A percentile compares a stretch with the other conserved stretches of the same genome.
phyloP scores from a whole-genome alignment of 768 basidiomycete species.

The Suillus spraguei region DNA sequence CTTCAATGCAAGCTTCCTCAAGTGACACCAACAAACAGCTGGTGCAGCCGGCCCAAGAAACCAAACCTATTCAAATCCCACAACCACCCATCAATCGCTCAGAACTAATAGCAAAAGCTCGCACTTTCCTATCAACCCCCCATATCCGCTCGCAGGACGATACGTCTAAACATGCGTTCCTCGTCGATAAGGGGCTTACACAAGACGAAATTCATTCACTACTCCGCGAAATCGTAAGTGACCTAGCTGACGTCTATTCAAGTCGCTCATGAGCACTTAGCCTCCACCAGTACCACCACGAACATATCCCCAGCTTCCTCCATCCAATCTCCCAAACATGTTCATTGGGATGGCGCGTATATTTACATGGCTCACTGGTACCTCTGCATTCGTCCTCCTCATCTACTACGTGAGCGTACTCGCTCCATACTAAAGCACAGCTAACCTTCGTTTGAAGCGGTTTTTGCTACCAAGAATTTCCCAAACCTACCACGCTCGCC shows the following conservation, averaged over 20 bases:
- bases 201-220: conserved; percentile 60
- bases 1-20: neutral
- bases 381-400: conserved; percentile 58
- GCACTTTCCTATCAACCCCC: conserved; percentile 66
- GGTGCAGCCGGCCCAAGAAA: neutral
- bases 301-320: conserved; percentile 70
- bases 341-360: conserved; percentile 63
- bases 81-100: conserved; percentile 29
- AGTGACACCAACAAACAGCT: neutral
- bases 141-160: conserved; percentile 62
- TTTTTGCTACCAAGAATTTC: conserved; percentile 69
- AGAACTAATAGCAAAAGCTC: conserved; percentile 57
- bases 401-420: conserved; percentile 61
- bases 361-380: conserved; percentile 67
- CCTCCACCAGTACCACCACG: conserved; percentile 65
- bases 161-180: conserved; percentile 60
- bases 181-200: conserved; percentile 71
- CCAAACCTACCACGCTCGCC: conserved; percentile 60
- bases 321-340: conserved; percentile 68
- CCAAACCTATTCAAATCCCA: neutral
- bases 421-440: conserved; percentile 11
- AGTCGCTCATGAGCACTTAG: conserved; percentile 22
- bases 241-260: conserved; percentile 1
- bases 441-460: conserved; percentile 44
- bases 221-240: conserved; percentile 56